Percentiles rank a stretch among this genome's conserved stretches.
phyloP scores from a whole-genome alignment of 225 moss, liverwort and hornwort genomes.

The Thuidium tamariscinum region DNA sequence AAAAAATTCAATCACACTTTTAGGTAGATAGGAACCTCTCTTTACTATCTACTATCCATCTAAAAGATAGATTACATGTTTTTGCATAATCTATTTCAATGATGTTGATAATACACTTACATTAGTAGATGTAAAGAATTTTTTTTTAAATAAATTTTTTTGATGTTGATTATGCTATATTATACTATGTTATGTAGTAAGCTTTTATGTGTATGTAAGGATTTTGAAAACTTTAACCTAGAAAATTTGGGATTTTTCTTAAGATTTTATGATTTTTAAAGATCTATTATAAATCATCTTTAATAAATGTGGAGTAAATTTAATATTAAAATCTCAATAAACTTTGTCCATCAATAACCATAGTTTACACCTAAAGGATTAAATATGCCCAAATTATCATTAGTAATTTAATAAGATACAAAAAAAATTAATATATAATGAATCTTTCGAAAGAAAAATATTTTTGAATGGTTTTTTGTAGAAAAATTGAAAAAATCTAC shows the following conservation, averaged over 20 bases:
- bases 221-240: fast-evolving
- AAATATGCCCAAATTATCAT: not conserved
- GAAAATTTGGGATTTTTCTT: fast-evolving
- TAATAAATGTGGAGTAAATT: not conserved
- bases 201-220: not conserved
- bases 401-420: not conserved
- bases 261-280: not conserved
- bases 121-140: not conserved
- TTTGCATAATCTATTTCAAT: fast-evolving
- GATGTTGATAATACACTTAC: not conserved
- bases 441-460: not conserved
- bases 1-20: too few species aligned
- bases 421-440: not conserved
- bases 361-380: not conserved
- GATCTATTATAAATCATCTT: not conserved
- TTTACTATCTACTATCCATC: too few species aligned
- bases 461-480: too few species aligned
- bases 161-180: not conserved
- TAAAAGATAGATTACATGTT: fast-evolving
- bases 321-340: not conserved
- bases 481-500: too few species aligned
- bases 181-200: not conserved
- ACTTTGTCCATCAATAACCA: not conserved
- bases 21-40: too few species aligned
- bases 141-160: not conserved